A percentile compares a stretch with the other conserved stretches of the same genome.
These are phyloP conservation scores for Calonectria pseudoturangicola DNA, from an alignment of 2,329 filamentous ascomycete genomes.

Conservation along the genomic window DNA sequence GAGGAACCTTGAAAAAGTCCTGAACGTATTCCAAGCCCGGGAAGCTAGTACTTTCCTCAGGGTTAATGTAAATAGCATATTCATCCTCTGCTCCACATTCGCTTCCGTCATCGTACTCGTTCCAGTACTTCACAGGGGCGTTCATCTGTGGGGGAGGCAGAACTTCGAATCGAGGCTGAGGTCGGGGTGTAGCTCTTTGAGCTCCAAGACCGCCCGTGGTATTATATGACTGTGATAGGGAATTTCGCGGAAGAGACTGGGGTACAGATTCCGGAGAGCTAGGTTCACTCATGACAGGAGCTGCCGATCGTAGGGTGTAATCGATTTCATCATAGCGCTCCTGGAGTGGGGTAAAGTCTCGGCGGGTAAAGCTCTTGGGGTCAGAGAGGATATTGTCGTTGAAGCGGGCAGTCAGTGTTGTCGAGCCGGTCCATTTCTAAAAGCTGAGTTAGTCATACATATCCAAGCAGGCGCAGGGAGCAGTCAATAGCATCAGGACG, in stretches of 20 bases:
- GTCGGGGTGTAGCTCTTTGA: conserved; percentile 55
- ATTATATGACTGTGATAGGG: conserved; percentile 38
- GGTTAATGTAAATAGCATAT: conserved; percentile 85
- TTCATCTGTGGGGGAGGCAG: conserved; percentile 56
- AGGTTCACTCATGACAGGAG: conserved; percentile 63
- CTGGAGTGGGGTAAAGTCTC: conserved; percentile 75
- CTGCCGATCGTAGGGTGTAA: conserved; percentile 66
- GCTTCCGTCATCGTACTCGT: conserved; percentile 89
- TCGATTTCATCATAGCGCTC: conserved; percentile 71
- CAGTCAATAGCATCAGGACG: conserved; percentile 6
- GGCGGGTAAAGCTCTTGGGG: conserved; percentile 82
- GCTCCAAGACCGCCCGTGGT: conserved; percentile 11
- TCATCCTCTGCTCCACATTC: conserved; percentile 75
- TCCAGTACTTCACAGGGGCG: conserved; percentile 79
- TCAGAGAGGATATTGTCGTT: conserved; percentile 78
- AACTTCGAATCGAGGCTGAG: conserved; percentile 55
- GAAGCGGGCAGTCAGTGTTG: conserved; percentile 78
- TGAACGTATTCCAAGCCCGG: conserved; percentile 78
- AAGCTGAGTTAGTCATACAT: background rate
- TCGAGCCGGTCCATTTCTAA: conserved; percentile 88
- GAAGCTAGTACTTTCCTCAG: conserved; percentile 76
- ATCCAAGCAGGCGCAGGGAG: no score
- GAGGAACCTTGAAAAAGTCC: conserved; percentile 68
- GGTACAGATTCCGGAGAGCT: conserved; percentile 61
- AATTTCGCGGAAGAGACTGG: conserved; percentile 41